A percentile compares a stretch with the other conserved stretches of the same genome.
Conservation (phyloP, 441 rosid genomes). For the Manihot esculenta region DNA sequence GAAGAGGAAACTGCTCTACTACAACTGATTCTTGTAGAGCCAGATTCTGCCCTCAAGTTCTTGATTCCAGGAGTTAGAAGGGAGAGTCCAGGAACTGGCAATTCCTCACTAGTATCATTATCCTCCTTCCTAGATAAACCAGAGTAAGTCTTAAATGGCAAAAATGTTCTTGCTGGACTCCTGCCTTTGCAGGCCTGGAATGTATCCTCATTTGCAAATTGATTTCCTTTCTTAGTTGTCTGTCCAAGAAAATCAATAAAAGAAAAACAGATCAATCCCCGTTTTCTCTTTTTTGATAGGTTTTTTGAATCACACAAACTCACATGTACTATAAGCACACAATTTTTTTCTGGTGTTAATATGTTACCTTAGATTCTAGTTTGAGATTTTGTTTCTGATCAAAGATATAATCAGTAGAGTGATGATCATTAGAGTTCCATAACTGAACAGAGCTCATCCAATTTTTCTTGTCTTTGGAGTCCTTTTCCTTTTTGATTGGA, state of each 20-base stretch:
- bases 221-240: slow-evolving; percentile 39
- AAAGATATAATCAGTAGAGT: slow-evolving; percentile 19
- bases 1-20: slow-evolving; percentile 45
- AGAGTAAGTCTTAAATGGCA: slow-evolving; percentile 43
- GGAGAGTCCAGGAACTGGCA: slow-evolving; percentile 48
- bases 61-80: slow-evolving; percentile 55
- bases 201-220: slow-evolving; percentile 27
- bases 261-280: slow-evolving; percentile 19
- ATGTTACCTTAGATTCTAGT: slow-evolving; percentile 48
- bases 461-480: slow-evolving; percentile 50
- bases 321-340: neutral
- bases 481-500: slow-evolving; percentile 35
- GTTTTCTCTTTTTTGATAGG: neutral
- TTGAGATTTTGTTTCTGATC: slow-evolving; percentile 38
- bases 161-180: slow-evolving; percentile 31
- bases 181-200: slow-evolving; percentile 37
- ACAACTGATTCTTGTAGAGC: slow-evolving; percentile 40
- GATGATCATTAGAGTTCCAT: slow-evolving; percentile 52
- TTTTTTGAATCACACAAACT: neutral
- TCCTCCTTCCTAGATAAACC: slow-evolving; percentile 37
- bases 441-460: slow-evolving; percentile 82
- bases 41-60: slow-evolving; percentile 54
- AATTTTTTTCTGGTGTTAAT: neutral
- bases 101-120: slow-evolving; percentile 31
- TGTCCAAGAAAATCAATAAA: slow-evolving; percentile 23